A percentile compares a stretch with the other conserved stretches of the same genome.
phyloP scores from a whole-genome alignment of 2,329 filamentous ascomycete species.

The Arachnomyces sp. region DNA sequence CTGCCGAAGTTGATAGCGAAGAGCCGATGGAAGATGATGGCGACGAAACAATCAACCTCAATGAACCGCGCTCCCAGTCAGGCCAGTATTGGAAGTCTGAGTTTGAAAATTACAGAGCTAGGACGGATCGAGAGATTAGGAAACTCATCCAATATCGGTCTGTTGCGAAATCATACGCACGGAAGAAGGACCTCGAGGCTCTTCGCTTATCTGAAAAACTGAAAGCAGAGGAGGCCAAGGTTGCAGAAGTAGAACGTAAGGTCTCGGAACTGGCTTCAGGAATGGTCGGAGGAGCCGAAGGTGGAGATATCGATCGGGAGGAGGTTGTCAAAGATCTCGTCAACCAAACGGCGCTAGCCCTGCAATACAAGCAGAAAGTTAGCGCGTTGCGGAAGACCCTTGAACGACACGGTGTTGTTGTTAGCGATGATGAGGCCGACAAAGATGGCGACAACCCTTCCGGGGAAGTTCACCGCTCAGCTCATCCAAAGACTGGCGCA shows the following conservation, averaged over 20 bases:
- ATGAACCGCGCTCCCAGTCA: conserved; percentile 48
- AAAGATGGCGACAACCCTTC: conserved; percentile 13
- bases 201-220: conserved; percentile 45
- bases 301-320: conserved; percentile 16
- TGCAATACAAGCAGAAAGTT: conserved; percentile 38
- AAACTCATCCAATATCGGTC: conserved; percentile 53
- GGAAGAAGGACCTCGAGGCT: conserved; percentile 50
- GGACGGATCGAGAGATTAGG: conserved; percentile 52
- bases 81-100: conserved; percentile 56
- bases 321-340: conserved; percentile 34
- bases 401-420: conserved; percentile 32
- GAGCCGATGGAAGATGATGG: conserved; percentile 22
- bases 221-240: conserved; percentile 40
- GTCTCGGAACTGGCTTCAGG: conserved; percentile 35
- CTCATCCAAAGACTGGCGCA: conserved; percentile 20
- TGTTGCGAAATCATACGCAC: conserved; percentile 51
- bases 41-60: conserved; percentile 46
- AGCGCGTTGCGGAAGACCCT: conserved; percentile 28
- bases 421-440: conserved; percentile 18
- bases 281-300: conserved; percentile 23
- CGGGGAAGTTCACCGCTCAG: conserved; percentile 23
- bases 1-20: background rate
- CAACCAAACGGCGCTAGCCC: conserved; percentile 36
- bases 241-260: conserved; percentile 36
- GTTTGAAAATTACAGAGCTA: conserved; percentile 50